A percentile compares a stretch with the other conserved stretches of the same genome.
phyloP scores from a whole-genome alignment of 306 rosid genomes.

The Cotoneaster glaucophyllus region DNA sequence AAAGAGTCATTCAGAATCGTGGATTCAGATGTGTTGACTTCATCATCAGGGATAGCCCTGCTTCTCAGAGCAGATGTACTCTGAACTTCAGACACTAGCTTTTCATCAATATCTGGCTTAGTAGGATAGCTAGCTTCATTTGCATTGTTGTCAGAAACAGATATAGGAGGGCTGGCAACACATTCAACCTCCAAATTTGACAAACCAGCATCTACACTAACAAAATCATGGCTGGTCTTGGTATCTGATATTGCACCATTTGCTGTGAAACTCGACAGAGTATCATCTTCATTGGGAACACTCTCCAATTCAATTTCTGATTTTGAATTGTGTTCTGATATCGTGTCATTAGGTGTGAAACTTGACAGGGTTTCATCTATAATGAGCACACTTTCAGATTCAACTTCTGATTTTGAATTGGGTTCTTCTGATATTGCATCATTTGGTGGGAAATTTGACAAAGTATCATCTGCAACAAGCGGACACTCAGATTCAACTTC shows the following conservation, averaged over 20 bases:
- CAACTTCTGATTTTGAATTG: slow-evolving; percentile 1
- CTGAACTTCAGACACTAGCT: slow-evolving; percentile 23
- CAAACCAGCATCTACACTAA: slow-evolving; percentile 9
- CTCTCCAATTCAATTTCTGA: not conserved
- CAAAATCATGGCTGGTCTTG: not conserved
- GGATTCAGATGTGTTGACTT: slow-evolving; percentile 18
- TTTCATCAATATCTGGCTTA: slow-evolving; percentile 3
- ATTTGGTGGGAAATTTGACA: too few species aligned
- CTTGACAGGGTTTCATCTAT: not conserved
- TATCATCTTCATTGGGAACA: not conserved
- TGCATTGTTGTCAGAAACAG: slow-evolving; percentile 1
- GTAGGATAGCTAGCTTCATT: not conserved
- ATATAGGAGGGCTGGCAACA: not conserved
- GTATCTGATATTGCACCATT: slow-evolving; percentile 7
- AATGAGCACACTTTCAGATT: not conserved
- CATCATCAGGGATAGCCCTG: slow-evolving; percentile 11
- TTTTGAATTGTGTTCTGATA: not conserved
- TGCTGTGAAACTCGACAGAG: not conserved
- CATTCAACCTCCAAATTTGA: slow-evolving; percentile 11
- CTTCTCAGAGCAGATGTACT: slow-evolving; percentile 12
- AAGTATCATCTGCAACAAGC: not conserved
- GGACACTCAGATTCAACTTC: slow-evolving; percentile 4
- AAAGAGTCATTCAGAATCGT: not conserved
- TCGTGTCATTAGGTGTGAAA: not conserved
- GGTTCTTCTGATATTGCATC: too few species aligned